phyloP scores from a whole-genome alignment of 768 basidiomycete species.

The Suillus decipiens region DNA sequence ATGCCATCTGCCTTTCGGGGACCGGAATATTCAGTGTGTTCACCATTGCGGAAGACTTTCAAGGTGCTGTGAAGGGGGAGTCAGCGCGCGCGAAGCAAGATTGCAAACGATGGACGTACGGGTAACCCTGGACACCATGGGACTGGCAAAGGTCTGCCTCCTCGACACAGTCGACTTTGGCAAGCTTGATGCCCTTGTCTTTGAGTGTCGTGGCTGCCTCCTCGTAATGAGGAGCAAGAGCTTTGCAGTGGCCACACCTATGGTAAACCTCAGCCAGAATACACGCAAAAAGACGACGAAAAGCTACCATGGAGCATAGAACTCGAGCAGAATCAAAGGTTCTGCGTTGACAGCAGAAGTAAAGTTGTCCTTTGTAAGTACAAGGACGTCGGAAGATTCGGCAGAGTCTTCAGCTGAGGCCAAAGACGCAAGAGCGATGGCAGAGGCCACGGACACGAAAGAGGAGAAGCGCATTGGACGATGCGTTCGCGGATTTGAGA shows the following conservation, averaged over 20 bases:
- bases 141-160: constrained; percentile 88
- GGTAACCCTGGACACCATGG: constrained; percentile 91
- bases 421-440: constrained; percentile 54
- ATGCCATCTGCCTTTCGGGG: constrained; percentile 96
- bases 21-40: constrained; percentile 77
- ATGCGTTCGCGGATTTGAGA: background rate
- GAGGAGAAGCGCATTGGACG: constrained; percentile 64
- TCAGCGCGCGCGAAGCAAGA: background rate
- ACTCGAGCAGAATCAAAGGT: constrained; percentile 86
- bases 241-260: constrained; percentile 97
- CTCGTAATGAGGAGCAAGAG: constrained; percentile 91
- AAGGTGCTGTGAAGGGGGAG: constrained; percentile 57
- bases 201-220: constrained; percentile 93
- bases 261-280: background rate
- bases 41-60: constrained; percentile 90
- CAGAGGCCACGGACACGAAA: constrained; percentile 50
- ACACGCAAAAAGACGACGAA: background rate
- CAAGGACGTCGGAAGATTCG: constrained; percentile 74
- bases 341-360: constrained; percentile 64
- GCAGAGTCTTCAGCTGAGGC: constrained; percentile 51
- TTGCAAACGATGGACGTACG: constrained; percentile 52
- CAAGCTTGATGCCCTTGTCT: constrained; percentile 85
- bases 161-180: constrained; percentile 97
- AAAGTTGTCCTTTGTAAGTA: constrained; percentile 70
- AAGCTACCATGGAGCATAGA: constrained; percentile 84